phyloP scores from a whole-genome alignment of 2,329 filamentous ascomycete species.

The Magnaporthiopsis incrustans region DNA sequence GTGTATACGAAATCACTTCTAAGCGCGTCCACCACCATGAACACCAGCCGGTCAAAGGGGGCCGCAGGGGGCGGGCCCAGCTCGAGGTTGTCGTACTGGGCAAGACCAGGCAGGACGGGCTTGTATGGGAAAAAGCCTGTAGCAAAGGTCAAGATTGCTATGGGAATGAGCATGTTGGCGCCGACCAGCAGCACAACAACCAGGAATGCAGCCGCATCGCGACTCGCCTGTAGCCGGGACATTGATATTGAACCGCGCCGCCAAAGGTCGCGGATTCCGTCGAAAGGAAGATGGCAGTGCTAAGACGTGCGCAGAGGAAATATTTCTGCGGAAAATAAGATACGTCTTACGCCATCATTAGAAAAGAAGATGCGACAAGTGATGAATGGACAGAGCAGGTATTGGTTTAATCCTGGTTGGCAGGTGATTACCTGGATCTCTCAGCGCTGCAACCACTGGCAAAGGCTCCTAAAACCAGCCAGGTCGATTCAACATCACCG shows the following conservation, averaged over 20 bases:
- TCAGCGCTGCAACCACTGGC: background rate
- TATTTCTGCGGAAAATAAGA: too few relatives aligned
- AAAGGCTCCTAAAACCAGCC: background rate
- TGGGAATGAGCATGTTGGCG: conserved; percentile 70
- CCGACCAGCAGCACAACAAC: conserved; percentile 43
- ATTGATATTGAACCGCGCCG: background rate
- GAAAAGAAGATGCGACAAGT: background rate
- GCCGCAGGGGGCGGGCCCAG: conserved; percentile 50
- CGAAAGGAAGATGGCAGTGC: background rate
- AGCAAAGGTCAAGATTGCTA: conserved; percentile 70
- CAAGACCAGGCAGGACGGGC: conserved; percentile 79
- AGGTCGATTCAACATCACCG: too few relatives aligned
- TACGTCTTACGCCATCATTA: background rate
- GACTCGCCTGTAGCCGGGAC: background rate
- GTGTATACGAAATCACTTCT: conserved; percentile 93
- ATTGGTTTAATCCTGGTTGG: background rate
- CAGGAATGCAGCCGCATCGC: conserved; percentile 6
- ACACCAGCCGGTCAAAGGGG: conserved; percentile 82
- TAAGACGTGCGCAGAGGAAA: background rate
- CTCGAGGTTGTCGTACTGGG: conserved; percentile 51
- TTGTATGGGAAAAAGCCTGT: conserved; percentile 97
- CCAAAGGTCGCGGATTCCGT: background rate
- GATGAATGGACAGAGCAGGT: background rate
- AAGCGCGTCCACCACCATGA: conserved; percentile 96
- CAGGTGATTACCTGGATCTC: background rate